A percentile compares a stretch with the other conserved stretches of the same genome.
Conservation (phyloP, 352 stramenopile genomes). For the Pythium apleroticum region DNA sequence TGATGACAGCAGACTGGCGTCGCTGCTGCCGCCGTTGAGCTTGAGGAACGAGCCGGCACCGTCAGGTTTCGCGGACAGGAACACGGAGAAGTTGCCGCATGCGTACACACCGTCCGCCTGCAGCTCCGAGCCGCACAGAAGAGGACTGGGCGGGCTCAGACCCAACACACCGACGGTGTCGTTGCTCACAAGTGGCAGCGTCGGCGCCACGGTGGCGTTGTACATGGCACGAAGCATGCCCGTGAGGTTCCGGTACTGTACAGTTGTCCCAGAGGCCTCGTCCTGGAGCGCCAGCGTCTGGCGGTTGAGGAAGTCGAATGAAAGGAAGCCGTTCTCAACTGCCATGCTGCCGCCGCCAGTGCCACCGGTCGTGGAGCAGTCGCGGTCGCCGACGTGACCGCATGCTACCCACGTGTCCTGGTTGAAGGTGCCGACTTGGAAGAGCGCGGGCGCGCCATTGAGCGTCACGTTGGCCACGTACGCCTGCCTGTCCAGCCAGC, state of each 20-base stretch:
- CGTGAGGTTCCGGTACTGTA: background rate
- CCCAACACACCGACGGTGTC: background rate
- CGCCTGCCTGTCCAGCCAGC: slow-evolving; percentile 15
- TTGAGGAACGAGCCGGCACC: background rate
- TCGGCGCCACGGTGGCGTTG: background rate
- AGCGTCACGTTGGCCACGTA: slow-evolving; percentile 11
- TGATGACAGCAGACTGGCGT: background rate
- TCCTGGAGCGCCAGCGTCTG: background rate
- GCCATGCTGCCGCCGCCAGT: background rate
- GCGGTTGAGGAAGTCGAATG: background rate
- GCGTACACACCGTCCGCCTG: background rate
- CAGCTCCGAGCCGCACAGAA: background rate
- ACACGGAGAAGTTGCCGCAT: slow-evolving; percentile 1
- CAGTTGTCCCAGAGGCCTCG: background rate
- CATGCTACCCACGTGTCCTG: slow-evolving; percentile 10
- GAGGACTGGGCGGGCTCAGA: background rate
- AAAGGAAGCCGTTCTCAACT: background rate
- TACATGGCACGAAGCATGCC: background rate
- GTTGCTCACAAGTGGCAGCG: slow-evolving; percentile 3
- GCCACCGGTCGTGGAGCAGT: background rate
- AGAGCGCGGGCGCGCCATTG: background rate
- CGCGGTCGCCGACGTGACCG: background rate
- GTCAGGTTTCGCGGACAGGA: background rate
- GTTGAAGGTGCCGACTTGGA: slow-evolving; percentile 11
- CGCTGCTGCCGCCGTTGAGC: background rate